Evolutionary conservation across 768 basidiomycete species (phyloP).

Genomic region (Amanita pallidorosea): DNA sequence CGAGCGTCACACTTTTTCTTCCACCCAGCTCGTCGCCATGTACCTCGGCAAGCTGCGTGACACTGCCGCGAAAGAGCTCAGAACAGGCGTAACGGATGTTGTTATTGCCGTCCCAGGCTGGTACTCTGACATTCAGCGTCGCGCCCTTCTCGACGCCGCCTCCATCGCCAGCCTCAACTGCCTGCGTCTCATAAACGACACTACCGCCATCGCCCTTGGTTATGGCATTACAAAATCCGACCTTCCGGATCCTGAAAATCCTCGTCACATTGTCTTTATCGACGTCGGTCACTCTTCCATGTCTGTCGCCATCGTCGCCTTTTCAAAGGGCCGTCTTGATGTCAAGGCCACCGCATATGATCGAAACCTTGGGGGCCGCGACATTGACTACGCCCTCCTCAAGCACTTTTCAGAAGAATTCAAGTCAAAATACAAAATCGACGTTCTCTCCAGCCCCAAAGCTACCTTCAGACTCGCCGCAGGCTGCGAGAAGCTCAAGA

Average conservation of each 20-base stretch:
- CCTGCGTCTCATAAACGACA: constrained; percentile 95
- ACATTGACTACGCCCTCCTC: constrained; percentile 89
- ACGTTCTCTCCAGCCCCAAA: constrained; percentile 85
- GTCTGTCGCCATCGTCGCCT: constrained; percentile 81
- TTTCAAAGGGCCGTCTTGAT: constrained; percentile 85
- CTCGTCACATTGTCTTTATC: constrained; percentile 85
- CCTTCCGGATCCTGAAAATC: constrained; percentile 73
- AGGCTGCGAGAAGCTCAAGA: constrained; percentile 92
- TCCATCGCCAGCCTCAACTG: constrained; percentile 81
- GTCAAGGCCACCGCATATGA: constrained; percentile 89
- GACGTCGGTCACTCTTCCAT: constrained; percentile 92
- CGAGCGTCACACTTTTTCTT: constrained; percentile 69
- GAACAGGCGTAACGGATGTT: constrained; percentile 77
- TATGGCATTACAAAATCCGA: constrained; percentile 99
- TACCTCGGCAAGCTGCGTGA: constrained; percentile 89
- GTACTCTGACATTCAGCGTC: constrained; percentile 91
- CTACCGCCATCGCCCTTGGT: constrained; percentile 90
- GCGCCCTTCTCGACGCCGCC: constrained; percentile 85
- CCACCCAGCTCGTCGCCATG: constrained; percentile 86
- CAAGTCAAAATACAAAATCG: constrained; percentile 96
- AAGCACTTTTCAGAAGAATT: constrained; percentile 86
- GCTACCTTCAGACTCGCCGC: constrained; percentile 84
- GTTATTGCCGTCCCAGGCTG: constrained; percentile 96
- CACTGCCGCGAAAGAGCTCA: constrained; percentile 77
- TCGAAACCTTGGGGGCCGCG: constrained; percentile 88